These are phyloP conservation scores for Fusarium odoratissimum DNA, from an alignment of 2,329 filamentous ascomycete species.

Conservation along the genomic window DNA sequence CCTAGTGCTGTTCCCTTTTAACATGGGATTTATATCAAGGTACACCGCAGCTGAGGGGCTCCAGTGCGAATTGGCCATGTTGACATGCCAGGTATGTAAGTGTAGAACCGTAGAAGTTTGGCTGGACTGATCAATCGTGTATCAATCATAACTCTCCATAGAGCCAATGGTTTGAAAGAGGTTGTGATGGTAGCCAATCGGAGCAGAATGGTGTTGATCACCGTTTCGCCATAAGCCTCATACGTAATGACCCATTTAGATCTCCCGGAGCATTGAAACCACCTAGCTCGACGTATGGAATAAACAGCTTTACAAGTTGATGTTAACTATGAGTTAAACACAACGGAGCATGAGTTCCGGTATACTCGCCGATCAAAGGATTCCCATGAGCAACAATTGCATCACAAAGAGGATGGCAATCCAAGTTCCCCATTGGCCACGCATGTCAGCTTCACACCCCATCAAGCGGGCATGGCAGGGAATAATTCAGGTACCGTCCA, in stretches of 20 bases:
- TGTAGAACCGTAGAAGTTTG: neutral
- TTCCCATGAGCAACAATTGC: neutral
- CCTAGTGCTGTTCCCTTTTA: no score
- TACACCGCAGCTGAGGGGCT: no score
- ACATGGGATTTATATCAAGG: no score
- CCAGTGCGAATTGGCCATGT: neutral
- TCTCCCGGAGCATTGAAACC: neutral
- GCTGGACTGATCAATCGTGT: neutral
- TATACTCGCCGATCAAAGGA: neutral
- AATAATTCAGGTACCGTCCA: slow-evolving; percentile 9
- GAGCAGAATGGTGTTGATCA: neutral
- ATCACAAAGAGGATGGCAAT: slow-evolving; percentile 1
- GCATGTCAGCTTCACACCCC: neutral
- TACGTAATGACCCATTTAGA: neutral
- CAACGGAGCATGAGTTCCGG: neutral
- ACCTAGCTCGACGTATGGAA: neutral
- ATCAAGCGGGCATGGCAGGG: neutral
- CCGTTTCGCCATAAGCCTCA: neutral
- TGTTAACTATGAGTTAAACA: neutral
- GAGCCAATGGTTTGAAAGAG: neutral
- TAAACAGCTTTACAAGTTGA: neutral
- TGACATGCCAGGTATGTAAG: neutral
- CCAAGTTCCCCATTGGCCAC: neutral
- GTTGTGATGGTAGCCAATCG: neutral
- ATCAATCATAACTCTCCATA: neutral